These are phyloP conservation scores for Abelmoschus esculentus DNA, from an alignment of 345 rosid genomes.

Conservation along the genomic window DNA sequence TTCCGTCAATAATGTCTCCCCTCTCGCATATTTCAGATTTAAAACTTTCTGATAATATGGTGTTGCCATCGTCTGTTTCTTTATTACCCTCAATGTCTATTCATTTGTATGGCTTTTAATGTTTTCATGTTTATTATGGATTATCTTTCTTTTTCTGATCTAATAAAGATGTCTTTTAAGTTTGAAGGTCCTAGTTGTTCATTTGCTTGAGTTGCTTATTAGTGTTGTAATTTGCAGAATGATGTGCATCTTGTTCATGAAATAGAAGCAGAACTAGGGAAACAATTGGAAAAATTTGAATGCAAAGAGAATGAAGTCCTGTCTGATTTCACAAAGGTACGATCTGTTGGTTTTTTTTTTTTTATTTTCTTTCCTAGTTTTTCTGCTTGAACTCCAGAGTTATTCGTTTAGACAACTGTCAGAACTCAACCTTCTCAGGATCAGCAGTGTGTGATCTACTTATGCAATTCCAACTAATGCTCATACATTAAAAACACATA, in stretches of 20 bases:
- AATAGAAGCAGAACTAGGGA: conserved; percentile 68
- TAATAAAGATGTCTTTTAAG: background rate
- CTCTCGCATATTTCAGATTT: background rate
- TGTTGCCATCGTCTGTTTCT: background rate
- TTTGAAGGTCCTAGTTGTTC: background rate
- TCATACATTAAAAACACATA: background rate
- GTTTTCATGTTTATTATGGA: background rate
- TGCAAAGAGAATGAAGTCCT: conserved; percentile 73
- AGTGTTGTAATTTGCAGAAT: conserved; percentile 40
- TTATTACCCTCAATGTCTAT: background rate
- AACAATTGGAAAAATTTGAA: conserved; percentile 53
- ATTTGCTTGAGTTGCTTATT: conserved; percentile 14
- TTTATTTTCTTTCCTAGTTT: background rate
- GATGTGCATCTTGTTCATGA: conserved; percentile 66
- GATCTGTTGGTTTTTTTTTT: background rate
- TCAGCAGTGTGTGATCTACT: background rate
- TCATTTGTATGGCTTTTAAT: background rate
- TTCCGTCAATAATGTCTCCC: background rate
- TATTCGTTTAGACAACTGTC: background rate
- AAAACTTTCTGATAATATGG: background rate
- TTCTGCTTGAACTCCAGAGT: background rate
- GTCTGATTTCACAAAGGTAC: conserved; percentile 63
- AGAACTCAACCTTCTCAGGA: background rate
- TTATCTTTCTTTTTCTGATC: background rate
- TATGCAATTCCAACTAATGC: background rate